These are phyloP conservation scores for Termitomyces sp. DNA, from an alignment of 768 basidiomycete genomes.

Conservation along the genomic window DNA sequence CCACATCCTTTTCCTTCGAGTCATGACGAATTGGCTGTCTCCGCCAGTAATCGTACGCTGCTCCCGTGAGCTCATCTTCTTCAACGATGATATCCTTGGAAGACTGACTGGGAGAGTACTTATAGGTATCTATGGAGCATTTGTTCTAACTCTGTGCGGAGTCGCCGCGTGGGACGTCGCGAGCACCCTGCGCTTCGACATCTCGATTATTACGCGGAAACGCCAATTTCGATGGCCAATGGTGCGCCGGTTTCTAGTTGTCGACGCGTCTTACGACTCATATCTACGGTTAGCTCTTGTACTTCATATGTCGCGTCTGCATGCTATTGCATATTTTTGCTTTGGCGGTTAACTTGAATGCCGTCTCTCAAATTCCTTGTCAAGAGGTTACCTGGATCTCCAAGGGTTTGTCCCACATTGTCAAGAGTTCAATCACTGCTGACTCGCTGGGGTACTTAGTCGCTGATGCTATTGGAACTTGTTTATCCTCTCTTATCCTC, in stretches of 20 bases:
- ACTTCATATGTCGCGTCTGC: conserved; percentile 27
- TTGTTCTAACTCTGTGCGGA: conserved; percentile 27
- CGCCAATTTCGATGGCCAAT: conserved; percentile 31
- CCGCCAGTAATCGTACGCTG: conserved; percentile 23
- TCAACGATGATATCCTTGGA: not conserved
- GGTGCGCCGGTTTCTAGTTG: conserved; percentile 15
- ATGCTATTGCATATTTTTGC: conserved; percentile 32
- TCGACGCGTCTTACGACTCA: not conserved
- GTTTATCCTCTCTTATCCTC: conserved; percentile 28
- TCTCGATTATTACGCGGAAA: conserved; percentile 27
- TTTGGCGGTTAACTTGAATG: conserved; percentile 29
- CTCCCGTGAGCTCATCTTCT: conserved; percentile 21
- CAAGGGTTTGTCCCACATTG: conserved; percentile 20
- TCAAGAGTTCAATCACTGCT: not conserved
- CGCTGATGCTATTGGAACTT: conserved; percentile 29
- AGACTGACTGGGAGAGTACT: not conserved
- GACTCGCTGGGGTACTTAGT: conserved; percentile 17
- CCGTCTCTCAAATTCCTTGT: conserved; percentile 29
- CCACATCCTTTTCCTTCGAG: not conserved
- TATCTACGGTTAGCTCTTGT: conserved; percentile 21
- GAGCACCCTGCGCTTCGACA: conserved; percentile 26
- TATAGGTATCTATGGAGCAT: conserved; percentile 29
- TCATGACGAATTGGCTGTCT: conserved; percentile 21
- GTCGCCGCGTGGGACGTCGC: conserved; percentile 30
- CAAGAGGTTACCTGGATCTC: conserved; percentile 29